Evolutionary conservation across 768 basidiomycete species (phyloP).

Genomic region (Suillus variegatus): DNA sequence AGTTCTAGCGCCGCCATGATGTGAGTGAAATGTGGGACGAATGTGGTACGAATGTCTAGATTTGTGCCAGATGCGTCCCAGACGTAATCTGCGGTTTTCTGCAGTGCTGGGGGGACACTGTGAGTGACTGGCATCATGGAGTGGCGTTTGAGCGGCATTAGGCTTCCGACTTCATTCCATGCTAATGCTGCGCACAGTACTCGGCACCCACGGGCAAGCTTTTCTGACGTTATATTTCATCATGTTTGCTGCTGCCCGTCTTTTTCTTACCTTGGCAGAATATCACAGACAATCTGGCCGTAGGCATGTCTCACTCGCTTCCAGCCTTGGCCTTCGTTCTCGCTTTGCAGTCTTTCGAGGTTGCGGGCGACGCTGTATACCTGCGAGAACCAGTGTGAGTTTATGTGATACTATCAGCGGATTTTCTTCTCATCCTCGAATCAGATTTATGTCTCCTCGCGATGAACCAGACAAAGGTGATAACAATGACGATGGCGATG

Average conservation of each 20-base stretch:
- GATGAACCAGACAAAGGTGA: not conserved
- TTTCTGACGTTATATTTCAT: not conserved
- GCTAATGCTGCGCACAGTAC: not conserved
- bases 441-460: not conserved
- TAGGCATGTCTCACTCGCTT: constrained; percentile 5
- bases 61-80: no score
- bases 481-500: not conserved
- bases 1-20: no score
- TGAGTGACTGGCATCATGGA: not conserved
- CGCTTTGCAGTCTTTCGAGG: constrained; percentile 2
- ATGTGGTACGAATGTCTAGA: no score
- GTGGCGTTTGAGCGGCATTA: not conserved
- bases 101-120: not conserved
- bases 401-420: not conserved
- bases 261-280: not conserved
- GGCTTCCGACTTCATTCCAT: not conserved
- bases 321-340: constrained; percentile 9
- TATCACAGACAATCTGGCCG: not conserved
- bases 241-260: not conserved
- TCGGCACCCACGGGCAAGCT: not conserved
- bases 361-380: not conserved
- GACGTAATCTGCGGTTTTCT: no score
- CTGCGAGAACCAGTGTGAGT: constrained; percentile 8
- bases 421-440: not conserved
- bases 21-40: no score